Evolutionary conservation across 2,329 filamentous ascomycete species (phyloP).

Genomic region (Coniochaeta prunicola): DNA sequence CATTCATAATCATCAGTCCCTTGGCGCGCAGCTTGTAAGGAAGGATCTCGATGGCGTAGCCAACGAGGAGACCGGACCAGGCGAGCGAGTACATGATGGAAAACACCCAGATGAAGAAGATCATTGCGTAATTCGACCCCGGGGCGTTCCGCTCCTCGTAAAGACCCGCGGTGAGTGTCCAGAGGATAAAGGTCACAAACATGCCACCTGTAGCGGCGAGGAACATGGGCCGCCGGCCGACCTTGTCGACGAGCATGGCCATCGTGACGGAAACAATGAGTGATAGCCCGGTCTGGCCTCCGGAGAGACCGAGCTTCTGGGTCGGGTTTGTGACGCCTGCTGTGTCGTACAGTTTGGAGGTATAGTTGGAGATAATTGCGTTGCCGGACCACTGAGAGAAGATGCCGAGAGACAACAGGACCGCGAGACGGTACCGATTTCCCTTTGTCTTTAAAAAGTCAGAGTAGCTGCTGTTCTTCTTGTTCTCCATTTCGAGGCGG

Average conservation of each 20-base stretch:
- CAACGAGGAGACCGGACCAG: slow-evolving; percentile 49
- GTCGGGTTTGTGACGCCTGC: slow-evolving; percentile 52
- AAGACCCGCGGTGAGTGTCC: slow-evolving; percentile 45
- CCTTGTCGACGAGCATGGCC: slow-evolving; percentile 40
- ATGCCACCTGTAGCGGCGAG: slow-evolving; percentile 40
- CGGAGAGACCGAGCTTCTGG: slow-evolving; percentile 46
- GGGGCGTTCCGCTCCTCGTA: slow-evolving; percentile 37
- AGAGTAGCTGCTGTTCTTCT: slow-evolving; percentile 43
- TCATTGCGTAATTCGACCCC: slow-evolving; percentile 43
- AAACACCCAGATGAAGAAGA: slow-evolving; percentile 53
- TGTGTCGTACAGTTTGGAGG: slow-evolving; percentile 52
- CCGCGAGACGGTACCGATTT: slow-evolving; percentile 56
- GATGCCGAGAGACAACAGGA: slow-evolving; percentile 56
- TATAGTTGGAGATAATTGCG: slow-evolving; percentile 60
- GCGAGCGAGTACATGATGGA: slow-evolving; percentile 53
- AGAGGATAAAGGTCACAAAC: slow-evolving; percentile 36
- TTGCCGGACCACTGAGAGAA: slow-evolving; percentile 65
- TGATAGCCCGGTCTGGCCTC: slow-evolving; percentile 52
- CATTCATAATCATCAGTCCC: slow-evolving; percentile 58
- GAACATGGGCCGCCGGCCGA: slow-evolving; percentile 47
- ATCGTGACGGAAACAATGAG: slow-evolving; percentile 49
- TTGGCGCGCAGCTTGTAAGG: slow-evolving; percentile 51
- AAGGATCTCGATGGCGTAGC: slow-evolving; percentile 51
- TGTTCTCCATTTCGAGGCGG: slow-evolving; percentile 43
- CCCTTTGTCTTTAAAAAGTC: slow-evolving; percentile 57